These are phyloP conservation scores for Pseudomassariella vexata DNA, from an alignment of 2,329 filamentous ascomycete genomes.

Conservation along the genomic window DNA sequence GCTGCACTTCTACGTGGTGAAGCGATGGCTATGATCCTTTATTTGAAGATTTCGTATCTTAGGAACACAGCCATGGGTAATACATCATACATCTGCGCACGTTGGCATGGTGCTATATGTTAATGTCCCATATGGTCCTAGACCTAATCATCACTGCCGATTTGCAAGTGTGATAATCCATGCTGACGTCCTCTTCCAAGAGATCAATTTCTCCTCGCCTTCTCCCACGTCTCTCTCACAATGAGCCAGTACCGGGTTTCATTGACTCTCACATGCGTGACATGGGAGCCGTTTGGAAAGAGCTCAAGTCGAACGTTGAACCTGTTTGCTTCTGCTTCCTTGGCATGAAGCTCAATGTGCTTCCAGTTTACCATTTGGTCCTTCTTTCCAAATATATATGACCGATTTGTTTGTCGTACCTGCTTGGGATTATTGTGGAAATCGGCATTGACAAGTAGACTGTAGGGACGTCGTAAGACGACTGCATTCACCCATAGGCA, in stretches of 20 bases:
- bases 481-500: constrained; percentile 23
- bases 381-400: constrained; percentile 46
- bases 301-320: constrained; percentile 36
- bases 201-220: too few species aligned
- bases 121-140: too few species aligned
- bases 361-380: constrained; percentile 40
- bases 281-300: constrained; percentile 44
- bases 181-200: too few species aligned
- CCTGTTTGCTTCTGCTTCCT: constrained; percentile 31
- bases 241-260: constrained; percentile 43
- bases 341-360: constrained; percentile 43
- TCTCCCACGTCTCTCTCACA: constrained; percentile 41
- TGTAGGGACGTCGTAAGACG: constrained; percentile 22
- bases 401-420: constrained; percentile 33
- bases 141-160: too few species aligned
- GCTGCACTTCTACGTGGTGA: too few species aligned
- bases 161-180: too few species aligned
- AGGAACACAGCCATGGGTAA: too few species aligned
- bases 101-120: too few species aligned
- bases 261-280: constrained; percentile 42
- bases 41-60: too few species aligned
- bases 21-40: too few species aligned
- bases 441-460: constrained; percentile 25
- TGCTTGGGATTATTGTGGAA: constrained; percentile 30
- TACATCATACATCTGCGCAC: too few species aligned